phyloP scores from a whole-genome alignment of 2,329 filamentous ascomycete genomes.

The Dryadomyces quercus-mongolicae region DNA sequence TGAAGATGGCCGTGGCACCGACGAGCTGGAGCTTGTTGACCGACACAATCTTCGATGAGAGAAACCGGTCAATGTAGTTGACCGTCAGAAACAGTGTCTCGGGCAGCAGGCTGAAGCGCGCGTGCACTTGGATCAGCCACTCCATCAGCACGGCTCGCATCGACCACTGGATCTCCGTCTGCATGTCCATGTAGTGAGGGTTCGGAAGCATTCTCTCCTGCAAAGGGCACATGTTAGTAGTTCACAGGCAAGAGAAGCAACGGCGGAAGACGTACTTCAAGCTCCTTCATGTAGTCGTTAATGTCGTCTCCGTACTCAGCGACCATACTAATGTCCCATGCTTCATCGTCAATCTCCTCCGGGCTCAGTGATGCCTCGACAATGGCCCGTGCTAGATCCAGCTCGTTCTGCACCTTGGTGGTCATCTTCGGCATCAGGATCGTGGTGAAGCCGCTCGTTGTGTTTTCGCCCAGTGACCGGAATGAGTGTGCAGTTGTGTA shows the following conservation, averaged over 20 bases:
- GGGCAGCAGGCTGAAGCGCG: constrained; percentile 78
- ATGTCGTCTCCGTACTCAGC: constrained; percentile 95
- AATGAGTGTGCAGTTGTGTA: constrained; percentile 68
- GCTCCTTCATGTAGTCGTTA: constrained; percentile 77
- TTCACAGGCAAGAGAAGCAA: not conserved
- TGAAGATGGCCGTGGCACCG: constrained; percentile 87
- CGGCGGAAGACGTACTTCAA: constrained; percentile 53
- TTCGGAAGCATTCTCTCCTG: constrained; percentile 54
- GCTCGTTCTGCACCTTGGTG: constrained; percentile 56
- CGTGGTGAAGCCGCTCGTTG: constrained; percentile 36
- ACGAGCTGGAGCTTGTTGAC: constrained; percentile 91
- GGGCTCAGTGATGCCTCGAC: constrained; percentile 53
- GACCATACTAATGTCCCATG: constrained; percentile 94
- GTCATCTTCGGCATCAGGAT: constrained; percentile 64
- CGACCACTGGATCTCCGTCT: constrained; percentile 97
- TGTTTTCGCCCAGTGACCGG: constrained; percentile 57
- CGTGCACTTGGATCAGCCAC: constrained; percentile 94
- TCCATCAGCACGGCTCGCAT: constrained; percentile 97
- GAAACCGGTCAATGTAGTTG: constrained; percentile 95
- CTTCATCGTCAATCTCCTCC: constrained; percentile 78
- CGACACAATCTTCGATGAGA: constrained; percentile 89
- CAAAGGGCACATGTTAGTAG: constrained; percentile 9
- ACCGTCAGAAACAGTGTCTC: constrained; percentile 91
- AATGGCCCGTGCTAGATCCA: constrained; percentile 50
- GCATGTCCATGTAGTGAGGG: constrained; percentile 90